Conservation (phyloP, 1,284 basidiomycete genomes). For the Ceratobasidium sp. region DNA sequence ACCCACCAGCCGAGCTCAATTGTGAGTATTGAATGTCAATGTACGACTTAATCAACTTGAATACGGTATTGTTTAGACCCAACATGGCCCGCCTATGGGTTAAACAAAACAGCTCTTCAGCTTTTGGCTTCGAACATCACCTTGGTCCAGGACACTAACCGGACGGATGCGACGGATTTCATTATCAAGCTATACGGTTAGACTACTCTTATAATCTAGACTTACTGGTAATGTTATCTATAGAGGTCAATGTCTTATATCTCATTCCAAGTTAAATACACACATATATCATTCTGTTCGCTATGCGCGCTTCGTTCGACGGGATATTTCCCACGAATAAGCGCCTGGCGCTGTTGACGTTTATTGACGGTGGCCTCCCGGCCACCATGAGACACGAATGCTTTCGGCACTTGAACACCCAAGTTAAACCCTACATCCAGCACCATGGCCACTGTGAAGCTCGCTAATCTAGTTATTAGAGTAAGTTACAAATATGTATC, state of each 20-base stretch:
- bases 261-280: not conserved
- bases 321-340: not conserved
- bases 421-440: not conserved
- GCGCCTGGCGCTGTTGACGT: constrained; percentile 3
- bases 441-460: constrained; percentile 75
- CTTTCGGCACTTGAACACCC: constrained; percentile 2
- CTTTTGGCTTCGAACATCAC: not conserved
- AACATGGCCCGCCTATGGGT: constrained; percentile 5
- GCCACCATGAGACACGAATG: constrained; percentile 16
- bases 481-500: constrained; percentile 61
- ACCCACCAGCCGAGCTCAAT: too few relatives aligned
- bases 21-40: too few relatives aligned
- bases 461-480: constrained; percentile 74
- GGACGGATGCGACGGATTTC: not conserved
- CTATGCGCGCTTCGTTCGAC: too few relatives aligned
- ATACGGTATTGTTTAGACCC: not conserved
- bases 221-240: not conserved
- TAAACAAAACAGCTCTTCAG: not conserved
- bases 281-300: not conserved
- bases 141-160: not conserved
- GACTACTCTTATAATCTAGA: not conserved
- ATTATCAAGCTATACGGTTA: not conserved
- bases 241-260: too few relatives aligned
- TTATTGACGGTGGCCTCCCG: constrained; percentile 1
- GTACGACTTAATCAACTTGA: not conserved